phyloP scores from a whole-genome alignment of 495 filamentous ascomycete species.

The Neurospora sp. region DNA sequence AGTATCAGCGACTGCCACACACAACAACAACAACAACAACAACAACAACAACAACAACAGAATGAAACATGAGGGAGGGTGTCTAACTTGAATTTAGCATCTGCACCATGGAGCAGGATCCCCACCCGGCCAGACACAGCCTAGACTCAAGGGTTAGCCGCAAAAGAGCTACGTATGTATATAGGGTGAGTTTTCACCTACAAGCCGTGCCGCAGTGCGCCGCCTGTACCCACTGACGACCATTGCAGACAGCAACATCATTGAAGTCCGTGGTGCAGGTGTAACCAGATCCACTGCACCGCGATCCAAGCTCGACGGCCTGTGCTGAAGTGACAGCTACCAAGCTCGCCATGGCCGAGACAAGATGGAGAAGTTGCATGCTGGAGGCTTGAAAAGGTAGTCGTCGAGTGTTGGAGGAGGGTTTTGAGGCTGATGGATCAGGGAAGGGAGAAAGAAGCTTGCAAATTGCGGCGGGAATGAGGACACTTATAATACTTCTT shows the following conservation, averaged over 20 bases:
- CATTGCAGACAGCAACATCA: background rate
- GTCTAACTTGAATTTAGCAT: background rate
- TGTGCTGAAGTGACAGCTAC: background rate
- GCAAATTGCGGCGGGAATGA: background rate
- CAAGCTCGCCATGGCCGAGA: background rate
- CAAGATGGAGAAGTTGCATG: background rate
- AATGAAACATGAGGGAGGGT: background rate
- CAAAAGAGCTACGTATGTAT: background rate
- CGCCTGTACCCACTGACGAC: background rate
- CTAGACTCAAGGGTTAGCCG: background rate
- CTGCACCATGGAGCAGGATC: background rate
- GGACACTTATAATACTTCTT: background rate
- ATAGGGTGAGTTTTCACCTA: background rate
- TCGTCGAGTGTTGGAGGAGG: background rate
- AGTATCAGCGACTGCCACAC: background rate
- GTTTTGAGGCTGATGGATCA: background rate
- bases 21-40: background rate
- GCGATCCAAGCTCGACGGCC: background rate
- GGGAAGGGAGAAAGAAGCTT: background rate
- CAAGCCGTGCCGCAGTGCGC: background rate
- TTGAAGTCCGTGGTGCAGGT: background rate
- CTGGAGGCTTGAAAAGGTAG: background rate
- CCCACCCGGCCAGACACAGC: background rate
- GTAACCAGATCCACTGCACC: background rate
- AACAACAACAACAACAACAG: background rate